Base-by-base conservation (phyloP, 768 basidiomycete genomes). In the Fomitopsis pulvina region DNA sequence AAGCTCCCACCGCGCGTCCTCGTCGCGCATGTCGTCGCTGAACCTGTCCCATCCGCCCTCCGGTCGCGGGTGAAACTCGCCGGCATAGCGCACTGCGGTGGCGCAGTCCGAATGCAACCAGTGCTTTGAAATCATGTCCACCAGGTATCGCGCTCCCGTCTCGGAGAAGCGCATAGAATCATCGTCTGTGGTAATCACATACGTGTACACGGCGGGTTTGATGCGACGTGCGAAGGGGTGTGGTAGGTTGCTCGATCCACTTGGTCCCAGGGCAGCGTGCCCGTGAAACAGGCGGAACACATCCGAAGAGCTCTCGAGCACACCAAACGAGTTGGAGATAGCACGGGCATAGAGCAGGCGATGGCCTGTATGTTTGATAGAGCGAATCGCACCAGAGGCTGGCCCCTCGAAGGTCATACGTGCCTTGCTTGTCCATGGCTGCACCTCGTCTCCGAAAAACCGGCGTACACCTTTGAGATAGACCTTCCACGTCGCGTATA, bases 61-160 rank as follows among this genome's bases (percentile, higher is more conserved):
- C 21, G 81, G 85, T 20, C 87, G 74, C 14, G 81, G 81, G 62
- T 89, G 87, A 60, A 89, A 89, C 67, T 89, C 87, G 20, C 87
- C 87, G 40, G 77, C 74, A 59, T 87, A 89, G 43, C 84, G 72
- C 51, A 90, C 87, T 12, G 67, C 63, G 52, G 75, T 71, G 16
- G 74, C 73, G 60, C 87, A 87, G 61, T 87, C 85, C 38, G 81
- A 72, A 22, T 92, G 89, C 60, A 92, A 72, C 3, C 87, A 89
- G 60, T 92, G 90, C 66, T 93, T 92, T 20, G 84, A 86, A 34
- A 83, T 84, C 61, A 91, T 85, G 65, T 91, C 85, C 52, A 90
- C 86, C 58, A 89, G 87, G 68, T 91, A 92, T 25, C 86, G 83
- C 11, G 87, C 86, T 12, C 88, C 88, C 2, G 88, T 92, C 64